Conservation (phyloP, 78 protist genomes). For the Dictyostelium intermedium region DNA sequence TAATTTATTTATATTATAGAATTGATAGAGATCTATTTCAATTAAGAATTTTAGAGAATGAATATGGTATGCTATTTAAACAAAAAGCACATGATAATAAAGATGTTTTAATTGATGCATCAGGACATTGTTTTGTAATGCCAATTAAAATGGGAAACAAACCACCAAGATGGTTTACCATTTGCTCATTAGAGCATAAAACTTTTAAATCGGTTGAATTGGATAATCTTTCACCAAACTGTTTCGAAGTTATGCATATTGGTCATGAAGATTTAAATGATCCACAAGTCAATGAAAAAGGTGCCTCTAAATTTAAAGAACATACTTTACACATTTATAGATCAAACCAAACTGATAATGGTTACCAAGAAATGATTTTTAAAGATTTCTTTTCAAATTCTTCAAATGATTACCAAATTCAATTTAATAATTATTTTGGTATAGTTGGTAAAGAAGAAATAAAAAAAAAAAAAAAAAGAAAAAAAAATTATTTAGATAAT, state of each 20-base stretch:
- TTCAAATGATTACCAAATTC: slow-evolving; percentile 1
- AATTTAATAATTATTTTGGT: neutral
- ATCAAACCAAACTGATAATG: neutral
- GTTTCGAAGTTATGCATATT: slow-evolving; percentile 6
- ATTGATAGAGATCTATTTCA: neutral
- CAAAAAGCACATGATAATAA: neutral
- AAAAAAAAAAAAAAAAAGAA: neutral
- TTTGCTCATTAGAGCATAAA: neutral
- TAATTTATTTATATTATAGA: slow-evolving; percentile 4
- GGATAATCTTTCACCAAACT: neutral
- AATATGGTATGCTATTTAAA: slow-evolving; percentile 11
- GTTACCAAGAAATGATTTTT: neutral
- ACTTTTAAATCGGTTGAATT: neutral
- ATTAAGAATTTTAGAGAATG: slow-evolving; percentile 1
- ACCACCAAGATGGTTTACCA: slow-evolving; percentile 11
- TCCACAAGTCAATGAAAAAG: neutral
- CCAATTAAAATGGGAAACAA: slow-evolving; percentile 16
- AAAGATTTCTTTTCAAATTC: neutral
- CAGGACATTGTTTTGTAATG: slow-evolving; percentile 2
- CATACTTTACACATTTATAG: neutral
- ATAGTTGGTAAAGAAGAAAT: slow-evolving; percentile 10
- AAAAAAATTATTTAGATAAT: neutral
- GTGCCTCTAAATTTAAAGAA: neutral
- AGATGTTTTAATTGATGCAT: slow-evolving; percentile 4
- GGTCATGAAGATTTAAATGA: slow-evolving; percentile 3